Evolutionary conservation across 805 yeast genomes (phyloP).

Genomic region (Lipomyces mesembrius): DNA sequence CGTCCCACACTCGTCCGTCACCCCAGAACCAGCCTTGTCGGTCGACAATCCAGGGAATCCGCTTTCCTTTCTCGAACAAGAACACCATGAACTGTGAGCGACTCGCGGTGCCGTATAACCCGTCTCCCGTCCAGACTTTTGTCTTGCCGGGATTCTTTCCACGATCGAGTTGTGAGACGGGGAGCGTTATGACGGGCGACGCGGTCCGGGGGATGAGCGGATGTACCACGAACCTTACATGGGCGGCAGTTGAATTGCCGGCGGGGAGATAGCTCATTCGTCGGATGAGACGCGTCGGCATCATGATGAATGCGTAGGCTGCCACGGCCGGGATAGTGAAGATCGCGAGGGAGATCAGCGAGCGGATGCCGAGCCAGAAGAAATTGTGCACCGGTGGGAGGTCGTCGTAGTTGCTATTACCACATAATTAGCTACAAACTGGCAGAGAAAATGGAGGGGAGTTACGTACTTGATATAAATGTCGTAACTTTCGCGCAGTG

Average conservation of each 20-base stretch:
- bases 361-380: conserved; percentile 47
- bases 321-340: conserved; percentile 52
- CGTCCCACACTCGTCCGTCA: conserved; percentile 83
- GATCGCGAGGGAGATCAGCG: conserved; percentile 46
- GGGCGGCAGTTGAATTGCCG: conserved; percentile 46
- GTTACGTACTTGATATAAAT: conserved; percentile 20
- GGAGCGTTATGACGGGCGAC: conserved; percentile 73
- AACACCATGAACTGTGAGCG: conserved; percentile 74
- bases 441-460: not conserved
- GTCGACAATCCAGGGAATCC: conserved; percentile 76
- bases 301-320: conserved; percentile 51
- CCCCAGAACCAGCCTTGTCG: conserved; percentile 92
- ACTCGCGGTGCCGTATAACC: conserved; percentile 83
- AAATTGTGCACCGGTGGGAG: conserved; percentile 49
- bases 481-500: conserved; percentile 48
- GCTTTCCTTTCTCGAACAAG: conserved; percentile 60
- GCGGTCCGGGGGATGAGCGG: conserved; percentile 75
- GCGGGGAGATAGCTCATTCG: conserved; percentile 76
- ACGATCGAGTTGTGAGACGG: conserved; percentile 59
- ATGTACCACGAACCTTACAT: conserved; percentile 70
- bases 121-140: conserved; percentile 84
- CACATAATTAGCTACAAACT: not conserved
- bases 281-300: conserved; percentile 74
- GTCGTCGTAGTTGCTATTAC: conserved; percentile 51
- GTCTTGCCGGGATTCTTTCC: conserved; percentile 54